Evolutionary conservation across 225 moss, liverwort and hornwort species (phyloP).

Genomic region (Polytrichum formosum): DNA sequence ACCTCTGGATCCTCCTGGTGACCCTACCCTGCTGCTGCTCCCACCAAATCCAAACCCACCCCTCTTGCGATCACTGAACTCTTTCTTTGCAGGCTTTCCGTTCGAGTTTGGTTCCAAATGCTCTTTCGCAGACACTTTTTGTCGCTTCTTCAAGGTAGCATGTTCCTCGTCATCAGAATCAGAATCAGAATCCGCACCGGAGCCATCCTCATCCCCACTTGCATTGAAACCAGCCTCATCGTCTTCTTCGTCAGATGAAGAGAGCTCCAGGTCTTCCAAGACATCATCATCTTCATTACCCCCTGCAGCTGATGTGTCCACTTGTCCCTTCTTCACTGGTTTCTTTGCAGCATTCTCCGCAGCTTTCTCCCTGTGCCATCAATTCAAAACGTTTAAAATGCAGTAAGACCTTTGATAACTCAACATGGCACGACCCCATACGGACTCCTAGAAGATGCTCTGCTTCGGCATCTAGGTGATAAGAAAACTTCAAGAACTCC

Average conservation of each 20-base stretch:
- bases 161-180: constrained; percentile 19
- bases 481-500: too few relatives aligned
- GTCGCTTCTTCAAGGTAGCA: constrained; percentile 14
- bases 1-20: constrained; percentile 18
- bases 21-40: constrained; percentile 6
- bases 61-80: background rate
- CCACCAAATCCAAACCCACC: constrained; percentile 8
- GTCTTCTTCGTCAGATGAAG: constrained; percentile 65
- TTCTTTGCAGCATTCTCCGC: constrained; percentile 38
- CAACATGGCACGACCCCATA: too few relatives aligned
- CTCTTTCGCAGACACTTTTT: constrained; percentile 7
- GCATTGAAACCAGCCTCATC: constrained; percentile 39
- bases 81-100: constrained; percentile 16
- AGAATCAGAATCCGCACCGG: constrained; percentile 34
- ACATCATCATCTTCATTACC: constrained; percentile 58
- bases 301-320: constrained; percentile 17
- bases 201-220: constrained; percentile 10
- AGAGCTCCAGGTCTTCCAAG: constrained; percentile 68
- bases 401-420: too few relatives aligned
- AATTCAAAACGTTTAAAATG: too few relatives aligned
- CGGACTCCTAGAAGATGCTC: too few relatives aligned
- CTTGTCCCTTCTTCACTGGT: constrained; percentile 18
- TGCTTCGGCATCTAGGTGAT: too few relatives aligned
- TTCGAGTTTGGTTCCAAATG: constrained; percentile 11
- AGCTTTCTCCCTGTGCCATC: constrained; percentile 7